phyloP scores from a whole-genome alignment of 75 land plant species.

The Cupressus sempervirens region DNA sequence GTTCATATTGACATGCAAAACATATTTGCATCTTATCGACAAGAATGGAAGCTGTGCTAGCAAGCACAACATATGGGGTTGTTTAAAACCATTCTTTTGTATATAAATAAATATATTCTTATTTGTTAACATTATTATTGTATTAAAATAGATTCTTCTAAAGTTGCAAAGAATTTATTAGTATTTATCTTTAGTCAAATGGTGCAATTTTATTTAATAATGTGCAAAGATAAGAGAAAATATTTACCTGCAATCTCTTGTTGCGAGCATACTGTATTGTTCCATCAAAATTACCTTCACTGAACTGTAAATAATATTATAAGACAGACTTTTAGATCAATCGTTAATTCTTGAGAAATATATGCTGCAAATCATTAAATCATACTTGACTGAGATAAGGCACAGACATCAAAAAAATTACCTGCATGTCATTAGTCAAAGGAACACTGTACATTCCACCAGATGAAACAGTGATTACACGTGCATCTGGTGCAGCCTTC shows the following conservation, averaged over 20 bases:
- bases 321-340: constrained; percentile 5
- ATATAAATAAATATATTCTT: neutral
- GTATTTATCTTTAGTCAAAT: neutral
- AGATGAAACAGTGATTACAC: constrained; percentile 89
- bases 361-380: neutral
- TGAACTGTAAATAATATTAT: constrained; percentile 44
- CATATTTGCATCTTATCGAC: constrained; percentile 1
- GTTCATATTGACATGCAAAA: neutral
- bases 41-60: neutral
- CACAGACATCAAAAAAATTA: constrained; percentile 9
- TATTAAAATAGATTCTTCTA: neutral
- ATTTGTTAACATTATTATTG: neutral
- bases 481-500: constrained; percentile 82
- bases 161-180: neutral
- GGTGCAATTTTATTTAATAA: neutral
- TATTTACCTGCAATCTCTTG: constrained; percentile 84
- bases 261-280: constrained; percentile 80
- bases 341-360: neutral
- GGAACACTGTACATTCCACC: constrained; percentile 89
- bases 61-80: neutral
- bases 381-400: neutral
- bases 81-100: neutral
- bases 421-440: constrained; percentile 75
- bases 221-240: neutral
- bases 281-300: constrained; percentile 67